Evolutionary conservation across 192 early-diverging fungal genomes (phyloP), one percentile per base, ranked within the genome.

Genomic region (Obelidium mucronatum): DNA sequence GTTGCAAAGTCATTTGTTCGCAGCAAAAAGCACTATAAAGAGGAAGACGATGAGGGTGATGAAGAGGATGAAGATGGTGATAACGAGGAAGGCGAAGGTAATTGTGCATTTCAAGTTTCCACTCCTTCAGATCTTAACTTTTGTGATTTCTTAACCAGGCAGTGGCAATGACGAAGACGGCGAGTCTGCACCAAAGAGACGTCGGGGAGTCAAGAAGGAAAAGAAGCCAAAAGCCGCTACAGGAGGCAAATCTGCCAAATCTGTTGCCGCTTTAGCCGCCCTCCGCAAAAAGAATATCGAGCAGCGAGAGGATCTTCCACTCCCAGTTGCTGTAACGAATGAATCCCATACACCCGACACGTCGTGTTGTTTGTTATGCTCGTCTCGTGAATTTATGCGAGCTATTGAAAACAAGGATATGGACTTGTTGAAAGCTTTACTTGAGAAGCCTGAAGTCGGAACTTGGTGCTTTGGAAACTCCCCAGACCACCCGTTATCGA

Each of bases 341-440:
- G 60, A 61, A 2, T 39, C 60, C 26, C 58, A 5, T 37, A 60
- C 36, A 33, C 76, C 80, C 5, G 74, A 82, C 59, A 59, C 67
- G 26, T 76, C 80, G 26, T 88, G 87, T 40, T 89, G 87, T 69
- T 39, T 77, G 3, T 51, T 68, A 11, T 89, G 87, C 63, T 81
- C 86, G 2, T 40, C 75, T 6, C 69, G 72, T 3, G 83, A 81
- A 42, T 89, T 81, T 40, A 58, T 60, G 0, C 54, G 77, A n/a
- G 81, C 81, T 2, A 66, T 84, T 5, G 52, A 60, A 22, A 31
- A 28, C 13, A 63, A 63, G 1, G 31, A 61, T 40, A 6, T 44
- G 8, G 40, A 76, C 48, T 19, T 76, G 19, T 48, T 68, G 48
- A 76, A 68, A 28, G 28, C 53, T 2, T 48, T n/a, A 24, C 40